Evolutionary conservation across 805 yeast species (phyloP).

Genomic region (Teunomyces aglyptinius): DNA sequence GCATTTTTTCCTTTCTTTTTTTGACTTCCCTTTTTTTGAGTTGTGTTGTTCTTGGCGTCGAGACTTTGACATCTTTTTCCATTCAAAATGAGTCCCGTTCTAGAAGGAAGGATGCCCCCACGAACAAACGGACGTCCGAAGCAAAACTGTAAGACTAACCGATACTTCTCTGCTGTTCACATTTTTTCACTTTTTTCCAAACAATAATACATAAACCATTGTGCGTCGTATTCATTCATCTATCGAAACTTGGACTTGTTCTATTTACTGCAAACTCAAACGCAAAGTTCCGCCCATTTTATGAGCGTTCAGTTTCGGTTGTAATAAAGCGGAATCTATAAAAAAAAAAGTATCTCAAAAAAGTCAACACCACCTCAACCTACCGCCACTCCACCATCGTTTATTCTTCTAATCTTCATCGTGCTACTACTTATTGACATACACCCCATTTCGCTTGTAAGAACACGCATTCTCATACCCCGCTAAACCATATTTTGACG

Average conservation of each 20-base stretch:
- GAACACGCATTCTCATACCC: not conserved
- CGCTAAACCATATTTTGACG: not conserved
- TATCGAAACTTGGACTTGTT: not conserved
- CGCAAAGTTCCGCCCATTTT: not conserved
- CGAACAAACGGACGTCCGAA: no score
- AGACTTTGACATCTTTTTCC: no score
- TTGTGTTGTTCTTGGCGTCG: no score
- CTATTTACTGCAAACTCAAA: not conserved
- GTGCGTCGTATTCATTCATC: no score
- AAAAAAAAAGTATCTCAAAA: not conserved
- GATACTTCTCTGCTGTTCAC: no score
- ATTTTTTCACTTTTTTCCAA: no score
- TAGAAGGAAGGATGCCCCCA: no score
- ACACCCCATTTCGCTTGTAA: not conserved
- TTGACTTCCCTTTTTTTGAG: no score
- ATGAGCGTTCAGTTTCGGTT: not conserved
- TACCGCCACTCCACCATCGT: not conserved
- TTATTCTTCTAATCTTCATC: not conserved
- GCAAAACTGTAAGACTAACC: no score
- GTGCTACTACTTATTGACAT: not conserved
- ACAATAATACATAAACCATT: no score
- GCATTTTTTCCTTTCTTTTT: no score
- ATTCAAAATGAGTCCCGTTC: no score
- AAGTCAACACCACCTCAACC: not conserved
- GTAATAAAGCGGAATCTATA: slow-evolving; percentile 1